Evolutionary conservation across 805 yeast genomes (phyloP), one percentile per base, ranked within the genome.

Genomic region (Kodamaea lidongshanica): DNA sequence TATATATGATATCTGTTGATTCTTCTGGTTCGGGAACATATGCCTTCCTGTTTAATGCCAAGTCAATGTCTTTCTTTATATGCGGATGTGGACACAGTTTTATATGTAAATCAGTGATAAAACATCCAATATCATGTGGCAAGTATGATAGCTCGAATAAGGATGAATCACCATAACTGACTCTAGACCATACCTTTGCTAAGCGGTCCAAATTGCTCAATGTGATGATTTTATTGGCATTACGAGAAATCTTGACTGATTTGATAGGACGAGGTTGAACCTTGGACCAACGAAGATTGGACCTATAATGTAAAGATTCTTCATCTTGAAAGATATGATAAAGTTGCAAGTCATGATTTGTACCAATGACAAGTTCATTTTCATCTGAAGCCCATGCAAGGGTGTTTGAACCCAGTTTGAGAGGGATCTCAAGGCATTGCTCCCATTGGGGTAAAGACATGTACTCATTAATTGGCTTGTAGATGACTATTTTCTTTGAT

Each of bases 151-250:
- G 58, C 43, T 81, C 92, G 49, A 85, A 86, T 5, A 78, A 67
- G 22, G 74, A 68, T 19, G 55, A 50, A 27, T 50, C 54, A 19
- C 81, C 86, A 45, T 77, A 83, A 6, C 80, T 70, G 6, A 76
- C 64, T 29, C 96, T 61, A 32, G 77, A 67, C 95, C 95, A 88
- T 2, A 85, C 63, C 47, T 84, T 85, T 16, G 84, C 76, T 9
- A 81, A 59, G 19, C 65, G 63, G 50, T 85, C 95, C 48, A 68
- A 72, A 23, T 59, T 61, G 21, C 72, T 66, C 28, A 79, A 69
- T 6, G 87, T 81, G 13, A 57, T 43, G 12, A 87, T 73, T 25
- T 77, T 63, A 30, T 70, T 68, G 0, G 86, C 73, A 40, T 82
- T 81, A n/a, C 72, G 74, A 0, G 94, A 74, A 14, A 83, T 70